phyloP scores from a whole-genome alignment of 345 rosid species.

The Dipteronia dyeriana region DNA sequence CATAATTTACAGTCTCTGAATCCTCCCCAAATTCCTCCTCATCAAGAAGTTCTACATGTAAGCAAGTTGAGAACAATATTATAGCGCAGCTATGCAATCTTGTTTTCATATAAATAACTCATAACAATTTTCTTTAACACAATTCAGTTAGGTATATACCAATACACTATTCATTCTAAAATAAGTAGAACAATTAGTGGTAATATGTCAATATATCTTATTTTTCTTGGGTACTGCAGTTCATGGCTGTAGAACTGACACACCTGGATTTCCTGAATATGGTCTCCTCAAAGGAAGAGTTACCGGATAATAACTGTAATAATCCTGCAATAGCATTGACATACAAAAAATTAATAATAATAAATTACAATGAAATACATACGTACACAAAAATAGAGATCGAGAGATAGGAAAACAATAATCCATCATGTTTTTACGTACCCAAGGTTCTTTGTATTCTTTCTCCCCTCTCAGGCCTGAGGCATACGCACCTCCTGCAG shows the following conservation, averaged over 20 bases:
- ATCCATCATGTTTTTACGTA: constrained; percentile 33
- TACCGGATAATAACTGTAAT: constrained; percentile 74
- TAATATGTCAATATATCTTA: constrained; percentile 1
- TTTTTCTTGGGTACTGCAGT: constrained; percentile 10
- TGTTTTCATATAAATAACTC: constrained; percentile 7
- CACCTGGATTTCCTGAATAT: constrained; percentile 86
- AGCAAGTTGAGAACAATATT: constrained; percentile 15
- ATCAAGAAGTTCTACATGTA: constrained; percentile 62
- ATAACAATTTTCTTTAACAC: background rate
- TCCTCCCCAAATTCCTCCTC: constrained; percentile 67
- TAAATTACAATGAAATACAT: background rate
- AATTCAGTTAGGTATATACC: background rate
- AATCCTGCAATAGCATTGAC: constrained; percentile 52
- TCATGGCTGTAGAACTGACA: constrained; percentile 20
- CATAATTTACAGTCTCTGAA: constrained; percentile 25
- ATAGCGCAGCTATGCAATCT: background rate
- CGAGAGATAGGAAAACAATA: background rate
- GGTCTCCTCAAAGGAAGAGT: constrained; percentile 82
- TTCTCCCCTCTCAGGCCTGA: constrained; percentile 39
- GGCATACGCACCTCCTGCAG: constrained; percentile 44
- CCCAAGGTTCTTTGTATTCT: constrained; percentile 89
- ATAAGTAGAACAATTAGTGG: too few species aligned
- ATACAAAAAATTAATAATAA: background rate
- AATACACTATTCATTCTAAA: too few species aligned
- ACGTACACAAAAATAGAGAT: background rate